phyloP scores from a whole-genome alignment of 2,329 filamentous ascomycete genomes.

The Polychaeton citri region DNA sequence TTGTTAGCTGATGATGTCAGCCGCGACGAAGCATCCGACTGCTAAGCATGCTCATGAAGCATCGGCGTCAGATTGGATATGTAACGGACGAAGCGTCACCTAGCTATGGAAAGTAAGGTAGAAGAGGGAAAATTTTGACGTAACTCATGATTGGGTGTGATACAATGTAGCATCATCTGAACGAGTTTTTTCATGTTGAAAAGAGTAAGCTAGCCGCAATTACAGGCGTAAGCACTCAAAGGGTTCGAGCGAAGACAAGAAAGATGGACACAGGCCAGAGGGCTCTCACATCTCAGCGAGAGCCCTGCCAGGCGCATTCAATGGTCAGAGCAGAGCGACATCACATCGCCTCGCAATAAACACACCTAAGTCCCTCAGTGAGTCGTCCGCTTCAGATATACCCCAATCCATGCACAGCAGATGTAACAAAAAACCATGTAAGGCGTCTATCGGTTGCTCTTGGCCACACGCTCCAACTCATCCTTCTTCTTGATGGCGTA shows the following conservation, averaged over 20 bases:
- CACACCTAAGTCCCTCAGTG: not conserved
- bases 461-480: slow-evolving; percentile 99
- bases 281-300: not conserved
- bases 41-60: no score
- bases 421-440: slow-evolving; percentile 2
- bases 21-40: no score
- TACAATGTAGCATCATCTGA: not conserved
- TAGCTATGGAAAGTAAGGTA: no score
- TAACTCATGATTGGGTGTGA: not conserved
- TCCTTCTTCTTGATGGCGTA: slow-evolving; percentile 99
- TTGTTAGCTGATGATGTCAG: no score
- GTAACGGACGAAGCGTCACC: no score
- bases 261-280: not conserved
- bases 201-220: slow-evolving; percentile 1
- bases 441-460: slow-evolving; percentile 93
- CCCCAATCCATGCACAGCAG: slow-evolving; percentile 6
- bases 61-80: no score
- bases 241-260: not conserved
- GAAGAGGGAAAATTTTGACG: not conserved
- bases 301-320: not conserved
- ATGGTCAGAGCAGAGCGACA: not conserved
- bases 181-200: slow-evolving; percentile 1
- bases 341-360: not conserved
- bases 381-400: slow-evolving; percentile 1
- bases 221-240: slow-evolving; percentile 1